Evolutionary conservation across 495 filamentous ascomycete genomes (phyloP), one percentile per base, ranked within the genome.

Genomic region (Recurvomyces mirabilis): DNA sequence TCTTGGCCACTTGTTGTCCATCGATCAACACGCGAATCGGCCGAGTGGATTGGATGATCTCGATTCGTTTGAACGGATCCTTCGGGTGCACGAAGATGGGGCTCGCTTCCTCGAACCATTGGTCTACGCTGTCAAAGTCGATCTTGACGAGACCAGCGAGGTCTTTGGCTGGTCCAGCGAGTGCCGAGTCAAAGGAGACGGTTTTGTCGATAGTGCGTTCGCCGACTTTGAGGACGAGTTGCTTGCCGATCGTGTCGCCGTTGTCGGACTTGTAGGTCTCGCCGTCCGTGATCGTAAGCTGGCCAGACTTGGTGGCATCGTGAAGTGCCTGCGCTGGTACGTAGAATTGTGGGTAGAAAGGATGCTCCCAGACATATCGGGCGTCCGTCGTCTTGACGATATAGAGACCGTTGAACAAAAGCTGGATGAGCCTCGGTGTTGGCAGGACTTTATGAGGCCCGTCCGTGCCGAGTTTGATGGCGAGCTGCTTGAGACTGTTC

Each of bases 91-190:
- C 62, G 43, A 66, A 66, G 35, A 80, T 70, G 4, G 61, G 68
- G 17, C 61, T 59, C 43, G 78, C 74, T 62, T 82, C 78, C 51
- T 69, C 71, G 52, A 70, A 78, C 75, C 75, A 81, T 14, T 64
- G 62, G 49, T 75, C 52, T 3, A 52, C 26, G 15, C 21, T 26
- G 20, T 32, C 46, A 39, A 56, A 57, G 5, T 51, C 38, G 38
- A 65, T 44, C 26, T 57, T 60, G 21, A 63, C 60, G 11, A 64
- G 37, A n/a, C 53, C 54, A 15, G 44, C 25, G 0, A 65, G 50
- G 25, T 49, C 22, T 18, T 29, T 41, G 48, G 21, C 58, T 9
- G 28, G 10, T 10, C 35, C 46, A 20, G 26, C 36, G 1, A 52
- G 29, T 29, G 34, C 19, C 20, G 18, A 2, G 38, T 17, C 15